Evolutionary conservation across 257 asterid species (phyloP).

Genomic region (Osmanthus fragrans): DNA sequence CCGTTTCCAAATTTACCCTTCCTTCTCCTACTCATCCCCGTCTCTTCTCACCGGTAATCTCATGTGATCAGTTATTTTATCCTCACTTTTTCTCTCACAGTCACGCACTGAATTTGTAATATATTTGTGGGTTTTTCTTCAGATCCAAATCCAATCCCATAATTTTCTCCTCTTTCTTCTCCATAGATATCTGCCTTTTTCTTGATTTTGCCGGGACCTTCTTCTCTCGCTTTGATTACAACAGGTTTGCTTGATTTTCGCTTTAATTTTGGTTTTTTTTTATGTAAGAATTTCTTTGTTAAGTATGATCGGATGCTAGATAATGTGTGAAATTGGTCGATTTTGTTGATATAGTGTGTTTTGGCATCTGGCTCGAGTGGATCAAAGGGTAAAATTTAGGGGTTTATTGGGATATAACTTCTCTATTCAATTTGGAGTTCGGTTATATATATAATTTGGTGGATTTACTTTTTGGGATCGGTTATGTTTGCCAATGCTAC

Average conservation of each 20-base stretch:
- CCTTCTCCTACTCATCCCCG: conserved; percentile 72
- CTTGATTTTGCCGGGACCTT: conserved; percentile 34
- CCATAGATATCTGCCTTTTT: background rate
- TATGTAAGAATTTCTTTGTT: background rate
- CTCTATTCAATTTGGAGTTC: background rate
- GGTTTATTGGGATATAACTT: background rate
- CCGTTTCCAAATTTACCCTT: conserved; percentile 53
- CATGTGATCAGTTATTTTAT: conserved; percentile 55
- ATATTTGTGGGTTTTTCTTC: conserved; percentile 3
- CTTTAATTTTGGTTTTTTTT: conserved; percentile 16
- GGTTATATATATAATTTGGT: background rate
- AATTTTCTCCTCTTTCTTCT: background rate
- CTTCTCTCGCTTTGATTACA: conserved; percentile 38
- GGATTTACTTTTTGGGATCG: background rate
- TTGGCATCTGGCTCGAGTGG: conserved; percentile 32
- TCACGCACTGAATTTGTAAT: conserved; percentile 17
- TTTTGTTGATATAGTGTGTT: conserved; percentile 17
- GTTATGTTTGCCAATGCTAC: background rate
- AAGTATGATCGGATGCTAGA: conserved; percentile 23
- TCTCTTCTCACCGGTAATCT: conserved; percentile 57
- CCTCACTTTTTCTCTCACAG: conserved; percentile 23
- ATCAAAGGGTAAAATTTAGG: conserved; percentile 26
- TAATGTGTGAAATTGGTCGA: background rate
- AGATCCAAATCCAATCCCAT: conserved; percentile 29
- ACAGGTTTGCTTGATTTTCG: conserved; percentile 39